phyloP scores from a whole-genome alignment of 2,329 filamentous ascomycete genomes.

The Diaporthe sp. region DNA sequence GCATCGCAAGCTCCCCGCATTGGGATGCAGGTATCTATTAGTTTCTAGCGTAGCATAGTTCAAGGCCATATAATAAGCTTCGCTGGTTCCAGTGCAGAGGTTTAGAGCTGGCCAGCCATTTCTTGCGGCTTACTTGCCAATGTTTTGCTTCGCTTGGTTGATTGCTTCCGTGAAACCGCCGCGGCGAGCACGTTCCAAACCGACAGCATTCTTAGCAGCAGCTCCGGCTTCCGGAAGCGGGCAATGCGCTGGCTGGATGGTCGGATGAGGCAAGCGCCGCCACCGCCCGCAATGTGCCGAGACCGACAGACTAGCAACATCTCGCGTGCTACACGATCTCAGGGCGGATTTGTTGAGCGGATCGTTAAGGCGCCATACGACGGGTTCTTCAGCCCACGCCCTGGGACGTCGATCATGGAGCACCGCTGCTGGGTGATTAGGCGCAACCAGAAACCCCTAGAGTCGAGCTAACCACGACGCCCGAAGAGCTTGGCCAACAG shows the following conservation, averaged over 20 bases:
- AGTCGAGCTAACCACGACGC: slow-evolving; percentile 21
- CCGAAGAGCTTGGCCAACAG: slow-evolving; percentile 30
- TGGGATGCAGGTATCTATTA: slow-evolving; percentile 3
- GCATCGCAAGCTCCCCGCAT: slow-evolving; percentile 31
- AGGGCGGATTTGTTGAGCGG: slow-evolving; percentile 8
- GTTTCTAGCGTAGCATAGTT: slow-evolving; percentile 10
- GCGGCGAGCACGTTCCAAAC: slow-evolving; percentile 15
- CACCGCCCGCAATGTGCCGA: slow-evolving; percentile 8
- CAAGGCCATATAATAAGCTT: slow-evolving; percentile 27
- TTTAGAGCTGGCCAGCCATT: not conserved
- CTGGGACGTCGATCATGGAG: slow-evolving; percentile 13
- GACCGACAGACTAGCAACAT: slow-evolving; percentile 15
- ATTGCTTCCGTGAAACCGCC: slow-evolving; percentile 23
- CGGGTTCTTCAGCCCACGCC: slow-evolving; percentile 11
- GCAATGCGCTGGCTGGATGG: slow-evolving; percentile 3
- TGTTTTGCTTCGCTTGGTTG: slow-evolving; percentile 7
- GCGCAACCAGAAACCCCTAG: slow-evolving; percentile 17
- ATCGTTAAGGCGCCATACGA: not conserved
- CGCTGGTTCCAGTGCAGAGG: slow-evolving; percentile 8
- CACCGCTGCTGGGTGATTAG: slow-evolving; percentile 15
- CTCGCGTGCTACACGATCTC: slow-evolving; percentile 11
- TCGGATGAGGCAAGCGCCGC: slow-evolving; percentile 19
- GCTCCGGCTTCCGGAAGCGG: slow-evolving; percentile 28
- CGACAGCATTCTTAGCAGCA: slow-evolving; percentile 8
- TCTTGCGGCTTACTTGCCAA: not conserved